phyloP scores from a whole-genome alignment of 495 filamentous ascomycete species.

The Jackrogersella minutella region DNA sequence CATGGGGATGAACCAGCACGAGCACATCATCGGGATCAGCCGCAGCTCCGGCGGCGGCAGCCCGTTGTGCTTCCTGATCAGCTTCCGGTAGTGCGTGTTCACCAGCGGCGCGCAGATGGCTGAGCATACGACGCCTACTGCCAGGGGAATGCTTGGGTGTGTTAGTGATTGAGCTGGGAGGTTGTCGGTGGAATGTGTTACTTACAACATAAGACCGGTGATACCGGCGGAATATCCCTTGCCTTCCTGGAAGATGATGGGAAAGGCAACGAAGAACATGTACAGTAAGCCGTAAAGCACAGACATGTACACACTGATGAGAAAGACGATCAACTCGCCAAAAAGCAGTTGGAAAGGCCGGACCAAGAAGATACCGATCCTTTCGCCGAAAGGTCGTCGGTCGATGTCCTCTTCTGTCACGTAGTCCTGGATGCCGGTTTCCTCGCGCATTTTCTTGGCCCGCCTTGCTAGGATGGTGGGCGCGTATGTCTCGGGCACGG shows the following conservation, averaged over 20 bases:
- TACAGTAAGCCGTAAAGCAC: conserved; percentile 80
- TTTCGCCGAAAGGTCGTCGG: conserved; percentile 67
- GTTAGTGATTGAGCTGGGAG: neutral
- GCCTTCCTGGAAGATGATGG: conserved; percentile 78
- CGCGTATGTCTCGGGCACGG: conserved; percentile 81
- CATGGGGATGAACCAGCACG: conserved; percentile 80
- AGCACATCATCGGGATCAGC: conserved; percentile 84
- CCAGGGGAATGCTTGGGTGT: conserved; percentile 37
- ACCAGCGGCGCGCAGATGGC: conserved; percentile 73
- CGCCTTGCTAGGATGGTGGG: conserved; percentile 71
- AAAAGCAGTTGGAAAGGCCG: conserved; percentile 84
- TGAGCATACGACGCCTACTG: conserved; percentile 61
- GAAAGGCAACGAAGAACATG: conserved; percentile 85
- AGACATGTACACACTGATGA: conserved; percentile 80
- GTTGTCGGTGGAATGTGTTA: neutral
- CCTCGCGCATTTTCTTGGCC: conserved; percentile 71
- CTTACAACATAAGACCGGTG: conserved; percentile 79
- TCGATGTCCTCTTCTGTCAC: conserved; percentile 81
- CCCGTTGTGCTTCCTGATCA: conserved; percentile 66
- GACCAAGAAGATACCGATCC: conserved; percentile 70
- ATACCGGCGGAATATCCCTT: conserved; percentile 75
- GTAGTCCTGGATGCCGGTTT: conserved; percentile 67
- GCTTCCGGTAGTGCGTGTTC: conserved; percentile 77
- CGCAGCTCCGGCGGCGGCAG: conserved; percentile 77
- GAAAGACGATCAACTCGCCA: conserved; percentile 78